Evolutionary conservation across 1,284 basidiomycete genomes (phyloP), one percentile per base, ranked within the genome.

Genomic region (Thecaphora frezii): DNA sequence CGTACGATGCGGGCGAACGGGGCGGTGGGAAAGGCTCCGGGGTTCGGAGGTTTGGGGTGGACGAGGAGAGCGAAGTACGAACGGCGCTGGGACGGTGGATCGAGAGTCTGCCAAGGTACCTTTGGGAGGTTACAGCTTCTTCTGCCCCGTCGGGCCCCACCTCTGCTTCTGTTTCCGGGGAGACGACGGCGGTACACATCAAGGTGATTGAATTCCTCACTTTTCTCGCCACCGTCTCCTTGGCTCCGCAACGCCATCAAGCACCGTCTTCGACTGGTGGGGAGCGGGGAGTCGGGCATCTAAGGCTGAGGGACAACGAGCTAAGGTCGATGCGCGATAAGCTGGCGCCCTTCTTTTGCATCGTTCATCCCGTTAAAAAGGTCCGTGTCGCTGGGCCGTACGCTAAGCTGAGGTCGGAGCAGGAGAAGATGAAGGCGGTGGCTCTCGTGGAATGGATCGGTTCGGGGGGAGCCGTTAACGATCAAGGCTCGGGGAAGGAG

Each of bases 331-430:
- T 46, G 14, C 57, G 47, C 37, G 52, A 53, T 7, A 49, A 51
- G 36, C 52, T 68, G 19, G 54, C 44, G 5, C 61, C 66, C 1
- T 65, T 58, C 48, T 68, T 65, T 47, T 59, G 52, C 54, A 42
- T 68, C 43, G 26, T 42, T 25, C 57, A 64, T 22, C 66, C 61
- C 1, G 50, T 52, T 41, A 67, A 63, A 38, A 47, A 53, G 41
- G 36, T 51, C 8, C 47, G 47, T 5, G 51, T 44, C 14, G 54
- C 51, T 12, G 66, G 66, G 2, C 57, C 66, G 0, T 68, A 52
- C 37, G 38, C 14, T 24, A 42, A 33, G 19, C 58, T 68, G 28
- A 57, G 57, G 18, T 22, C 19, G 9, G 19, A 5, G 3, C 9
- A 41, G 22, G 39, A 41, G n/a, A 21, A 5, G 5, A 7, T 3